Conservation (phyloP, 202 grass and related monocot genomes). For the Sporobolus alterniflorus region DNA sequence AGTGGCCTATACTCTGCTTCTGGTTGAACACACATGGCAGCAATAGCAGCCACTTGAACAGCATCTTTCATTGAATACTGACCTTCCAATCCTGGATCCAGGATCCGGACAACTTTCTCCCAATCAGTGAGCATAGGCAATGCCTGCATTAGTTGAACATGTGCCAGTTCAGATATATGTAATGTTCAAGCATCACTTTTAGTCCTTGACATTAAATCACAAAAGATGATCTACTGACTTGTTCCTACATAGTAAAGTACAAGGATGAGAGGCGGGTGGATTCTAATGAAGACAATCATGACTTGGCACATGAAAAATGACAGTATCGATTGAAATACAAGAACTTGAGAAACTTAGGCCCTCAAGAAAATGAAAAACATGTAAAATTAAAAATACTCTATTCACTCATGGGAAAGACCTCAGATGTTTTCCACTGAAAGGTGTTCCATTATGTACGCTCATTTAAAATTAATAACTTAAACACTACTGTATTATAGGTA, state of each 20-base stretch:
- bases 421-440: not conserved
- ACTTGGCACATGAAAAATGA: conserved; percentile 12
- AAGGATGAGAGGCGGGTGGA: conserved; percentile 25
- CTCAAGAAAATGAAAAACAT: not conserved
- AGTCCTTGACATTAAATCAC: not conserved
- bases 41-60: conserved; percentile 97
- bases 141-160: conserved; percentile 63
- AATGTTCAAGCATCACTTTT: not conserved
- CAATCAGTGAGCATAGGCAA: conserved; percentile 87
- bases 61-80: conserved; percentile 98
- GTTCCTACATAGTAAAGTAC: conserved; percentile 15
- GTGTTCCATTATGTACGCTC: not conserved
- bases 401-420: not conserved
- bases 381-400: not conserved
- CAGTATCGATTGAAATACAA: conserved; percentile 18
- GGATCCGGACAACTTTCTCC: conserved; percentile 84
- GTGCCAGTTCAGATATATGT: conserved; percentile 16
- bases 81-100: conserved; percentile 95
- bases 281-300: conserved; percentile 25
- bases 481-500: conserved; percentile 20
- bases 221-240: not conserved
- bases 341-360: not conserved
- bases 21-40: conserved; percentile 96
- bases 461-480: conserved; percentile 10
- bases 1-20: conserved; percentile 97